Conservation (phyloP, 805 yeast genomes). For the Pichia membranifaciens region DNA sequence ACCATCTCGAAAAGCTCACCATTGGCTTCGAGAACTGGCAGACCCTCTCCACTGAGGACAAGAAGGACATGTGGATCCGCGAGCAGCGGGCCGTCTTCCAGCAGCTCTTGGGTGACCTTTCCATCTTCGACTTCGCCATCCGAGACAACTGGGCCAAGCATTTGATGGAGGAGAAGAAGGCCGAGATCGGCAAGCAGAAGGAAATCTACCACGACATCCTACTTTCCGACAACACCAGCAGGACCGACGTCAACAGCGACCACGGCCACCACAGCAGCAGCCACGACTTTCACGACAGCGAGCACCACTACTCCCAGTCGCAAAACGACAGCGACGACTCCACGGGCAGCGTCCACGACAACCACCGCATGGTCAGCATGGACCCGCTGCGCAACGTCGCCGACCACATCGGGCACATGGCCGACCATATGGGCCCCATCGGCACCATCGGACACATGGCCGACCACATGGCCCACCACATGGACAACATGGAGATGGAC, state of each 20-base stretch:
- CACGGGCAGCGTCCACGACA: neutral
- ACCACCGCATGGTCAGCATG: neutral
- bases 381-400: neutral
- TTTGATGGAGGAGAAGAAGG: conserved; percentile 18
- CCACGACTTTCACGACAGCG: neutral
- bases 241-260: conserved; percentile 5
- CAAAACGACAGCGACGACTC: conserved; percentile 4
- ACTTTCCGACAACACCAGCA: conserved; percentile 4
- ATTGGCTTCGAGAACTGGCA: conserved; percentile 44
- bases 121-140: conserved; percentile 39
- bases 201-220: conserved; percentile 1
- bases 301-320: neutral
- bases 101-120: conserved; percentile 35
- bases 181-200: conserved; percentile 1
- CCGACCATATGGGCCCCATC: neutral
- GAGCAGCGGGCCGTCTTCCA: conserved; percentile 41
- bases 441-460: too few relatives aligned
- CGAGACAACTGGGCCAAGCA: conserved; percentile 36
- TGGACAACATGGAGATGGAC: neutral
- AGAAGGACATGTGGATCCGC: conserved; percentile 38
- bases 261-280: neutral
- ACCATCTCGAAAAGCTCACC: conserved; percentile 30
- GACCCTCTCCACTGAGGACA: conserved; percentile 30
- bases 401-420: neutral
- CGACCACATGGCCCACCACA: neutral